Evolutionary conservation across 2,329 filamentous ascomycete species (phyloP), one percentile per base, ranked within the genome.

Genomic region (Fusarium dlaminii): DNA sequence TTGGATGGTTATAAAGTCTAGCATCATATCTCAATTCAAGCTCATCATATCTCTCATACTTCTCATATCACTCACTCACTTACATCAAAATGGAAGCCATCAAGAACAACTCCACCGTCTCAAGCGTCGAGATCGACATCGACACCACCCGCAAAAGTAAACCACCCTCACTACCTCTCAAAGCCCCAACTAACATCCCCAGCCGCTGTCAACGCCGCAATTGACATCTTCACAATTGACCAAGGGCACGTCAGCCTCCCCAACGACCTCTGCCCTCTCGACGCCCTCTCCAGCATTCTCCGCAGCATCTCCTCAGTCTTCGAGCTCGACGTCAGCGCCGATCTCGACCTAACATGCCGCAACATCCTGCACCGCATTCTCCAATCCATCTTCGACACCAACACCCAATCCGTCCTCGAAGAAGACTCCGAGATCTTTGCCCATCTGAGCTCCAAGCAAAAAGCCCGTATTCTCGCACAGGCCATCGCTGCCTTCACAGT

Each of bases 381-480:
- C 18, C 77, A 79, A 51, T 76, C 77, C 68, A 77, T 76, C 60
- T 79, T 79, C 52, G 75, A 78, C 70, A 77, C 74, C 45, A 70
- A 79, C 39, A 79, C 77, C 14, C 77, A 79, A 34, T 56, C 56
- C 9, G 74, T 69, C 34, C 70, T 79, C 7, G 77, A 79, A 60
- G 74, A 76, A 55, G 77, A 79, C 64, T 78, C 77, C 13, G 71
- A 79, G 36, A 75, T 78, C 59, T 79, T 79, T 49, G 73, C 77
- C 7, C 64, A 75, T 29, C 71, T 79, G 5, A 66, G 56, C 66
- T 66, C 73, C 18, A 76, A 71, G 29, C 74, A 78, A 48, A 79
- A 77, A 54, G 70, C 61, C 32, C 74, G 71, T 52, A 77, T 79
- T 42, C 64, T 79, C 17, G 75, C 77, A 27, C 75, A 79, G 63